Conservation (phyloP, 202 grass and related monocot genomes). For the Setaria viridis region DNA sequence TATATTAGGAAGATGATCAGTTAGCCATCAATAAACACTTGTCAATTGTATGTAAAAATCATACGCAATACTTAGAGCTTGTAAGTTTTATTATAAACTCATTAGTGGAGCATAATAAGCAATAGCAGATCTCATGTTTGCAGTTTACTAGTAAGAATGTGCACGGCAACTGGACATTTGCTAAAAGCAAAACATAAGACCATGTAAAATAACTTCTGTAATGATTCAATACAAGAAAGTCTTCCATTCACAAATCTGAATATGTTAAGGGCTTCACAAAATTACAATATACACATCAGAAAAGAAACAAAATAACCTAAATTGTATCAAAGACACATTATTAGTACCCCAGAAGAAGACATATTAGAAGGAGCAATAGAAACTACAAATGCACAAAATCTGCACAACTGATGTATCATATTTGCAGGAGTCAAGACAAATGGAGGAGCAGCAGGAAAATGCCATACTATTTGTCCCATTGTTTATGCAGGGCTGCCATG, state of each 20-base stretch:
- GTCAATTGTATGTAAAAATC: neutral
- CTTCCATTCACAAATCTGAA: constrained; percentile 17
- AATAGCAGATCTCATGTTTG: neutral
- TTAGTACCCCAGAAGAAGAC: neutral
- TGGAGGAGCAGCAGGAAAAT: constrained; percentile 10
- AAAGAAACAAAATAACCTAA: constrained; percentile 5
- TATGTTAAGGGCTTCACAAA: neutral
- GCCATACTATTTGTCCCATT: constrained; percentile 60
- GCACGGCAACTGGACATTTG: neutral
- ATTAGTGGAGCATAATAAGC: constrained; percentile 15
- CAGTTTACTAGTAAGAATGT: constrained; percentile 19
- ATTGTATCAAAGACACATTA: too few relatives aligned
- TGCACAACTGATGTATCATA: constrained; percentile 18
- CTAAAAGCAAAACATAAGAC: neutral
- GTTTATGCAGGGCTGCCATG: constrained; percentile 79
- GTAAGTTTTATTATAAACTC: constrained; percentile 21
- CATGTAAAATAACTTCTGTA: neutral
- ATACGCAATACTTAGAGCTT: neutral
- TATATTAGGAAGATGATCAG: neutral
- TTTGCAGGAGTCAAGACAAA: constrained; percentile 19
- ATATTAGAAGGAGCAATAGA: neutral
- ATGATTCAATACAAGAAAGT: constrained; percentile 5
- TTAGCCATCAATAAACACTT: constrained; percentile 20
- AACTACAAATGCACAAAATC: neutral
- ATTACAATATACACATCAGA: neutral